These are phyloP conservation scores for Phytophthora europaea DNA, from an alignment of 352 stramenopile genomes.

Conservation along the genomic window DNA sequence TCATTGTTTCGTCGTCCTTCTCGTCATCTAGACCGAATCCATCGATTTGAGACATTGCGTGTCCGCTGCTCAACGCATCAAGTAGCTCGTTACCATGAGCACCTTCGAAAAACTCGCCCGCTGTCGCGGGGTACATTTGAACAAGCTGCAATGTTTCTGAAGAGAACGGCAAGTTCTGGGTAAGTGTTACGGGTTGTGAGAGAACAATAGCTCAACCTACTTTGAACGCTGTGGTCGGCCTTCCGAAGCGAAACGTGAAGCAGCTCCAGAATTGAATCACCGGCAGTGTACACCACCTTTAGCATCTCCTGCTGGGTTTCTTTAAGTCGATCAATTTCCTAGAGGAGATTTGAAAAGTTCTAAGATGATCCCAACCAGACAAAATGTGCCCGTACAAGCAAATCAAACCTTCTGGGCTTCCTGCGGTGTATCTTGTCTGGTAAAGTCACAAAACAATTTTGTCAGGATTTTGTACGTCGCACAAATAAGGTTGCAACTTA, in stretches of 20 bases:
- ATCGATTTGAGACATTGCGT: conserved; percentile 58
- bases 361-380: conserved; percentile 1
- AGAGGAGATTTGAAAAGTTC: not conserved
- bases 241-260: conserved; percentile 69
- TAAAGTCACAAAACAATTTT: not conserved
- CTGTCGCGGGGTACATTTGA: conserved; percentile 71
- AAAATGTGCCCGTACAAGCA: not conserved
- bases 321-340: conserved; percentile 74
- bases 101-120: conserved; percentile 64
- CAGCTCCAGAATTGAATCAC: conserved; percentile 68
- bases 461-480: conserved; percentile 1
- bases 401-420: conserved; percentile 46
- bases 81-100: conserved; percentile 68
- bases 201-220: conserved; percentile 28
- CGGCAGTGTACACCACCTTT: conserved; percentile 69
- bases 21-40: conserved; percentile 52
- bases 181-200: not conserved
- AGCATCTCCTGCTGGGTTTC: conserved; percentile 63
- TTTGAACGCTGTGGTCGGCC: conserved; percentile 63
- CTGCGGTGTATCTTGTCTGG: conserved; percentile 54
- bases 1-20: conserved; percentile 53
- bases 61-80: conserved; percentile 63
- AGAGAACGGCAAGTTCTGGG: not conserved
- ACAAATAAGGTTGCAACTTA: conserved; percentile 31
- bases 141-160: conserved; percentile 68